Conservation (phyloP, 306 rosid species). For the Cucurbita argyrosperma region DNA sequence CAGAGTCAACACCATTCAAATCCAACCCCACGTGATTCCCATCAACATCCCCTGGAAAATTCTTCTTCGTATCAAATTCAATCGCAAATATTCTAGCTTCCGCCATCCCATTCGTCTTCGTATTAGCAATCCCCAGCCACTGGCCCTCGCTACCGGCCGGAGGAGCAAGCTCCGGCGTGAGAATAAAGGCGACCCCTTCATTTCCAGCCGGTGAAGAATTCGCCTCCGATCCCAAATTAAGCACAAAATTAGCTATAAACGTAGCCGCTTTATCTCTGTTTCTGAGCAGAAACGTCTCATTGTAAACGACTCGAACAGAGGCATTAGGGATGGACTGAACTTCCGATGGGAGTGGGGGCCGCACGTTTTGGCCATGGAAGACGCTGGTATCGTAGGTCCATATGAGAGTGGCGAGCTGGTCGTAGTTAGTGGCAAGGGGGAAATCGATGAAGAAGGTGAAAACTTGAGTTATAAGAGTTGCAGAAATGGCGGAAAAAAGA, state of each 20-base stretch:
- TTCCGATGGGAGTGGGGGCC: background rate
- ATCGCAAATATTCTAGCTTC: slow-evolving; percentile 32
- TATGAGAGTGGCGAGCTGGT: background rate
- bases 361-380: background rate
- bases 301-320: slow-evolving; percentile 12
- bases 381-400: background rate
- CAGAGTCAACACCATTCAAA: slow-evolving; percentile 36
- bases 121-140: slow-evolving; percentile 35
- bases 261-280: slow-evolving; percentile 5
- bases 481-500: background rate
- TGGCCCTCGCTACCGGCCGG: slow-evolving; percentile 18
- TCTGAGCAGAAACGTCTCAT: slow-evolving; percentile 8
- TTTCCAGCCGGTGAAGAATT: background rate
- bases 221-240: slow-evolving; percentile 7
- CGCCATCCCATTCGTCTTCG: slow-evolving; percentile 28
- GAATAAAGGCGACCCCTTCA: slow-evolving; percentile 31
- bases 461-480: background rate
- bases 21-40: slow-evolving; percentile 50
- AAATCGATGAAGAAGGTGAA: background rate
- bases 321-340: background rate
- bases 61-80: slow-evolving; percentile 54
- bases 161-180: background rate
- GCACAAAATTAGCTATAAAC: slow-evolving; percentile 19
- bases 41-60: slow-evolving; percentile 32
- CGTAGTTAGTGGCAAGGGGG: background rate